Evolutionary conservation across 148 eudicot genomes (phyloP), one percentile per base, ranked within the genome.

Genomic region (Beta vulgaris): DNA sequence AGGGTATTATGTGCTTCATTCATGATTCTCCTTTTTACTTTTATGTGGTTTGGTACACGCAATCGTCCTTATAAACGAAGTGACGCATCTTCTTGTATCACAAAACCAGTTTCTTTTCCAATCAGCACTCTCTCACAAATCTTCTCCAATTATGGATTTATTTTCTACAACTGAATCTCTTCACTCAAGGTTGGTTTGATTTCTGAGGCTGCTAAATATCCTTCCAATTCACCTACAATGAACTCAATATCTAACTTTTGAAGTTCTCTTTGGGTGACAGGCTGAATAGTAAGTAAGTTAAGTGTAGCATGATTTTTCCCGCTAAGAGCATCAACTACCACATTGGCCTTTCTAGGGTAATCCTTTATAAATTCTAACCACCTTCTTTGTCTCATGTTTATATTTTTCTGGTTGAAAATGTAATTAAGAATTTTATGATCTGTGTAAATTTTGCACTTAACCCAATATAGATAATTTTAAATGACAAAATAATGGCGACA

Each of bases 101-200:
- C 6, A 16, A 64, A 64, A 18, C 44, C 46, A 1, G 26, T 1
- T 10, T 37, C 7, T 37, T 64, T 64, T 18, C 68, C 46, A 16
- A 18, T 1, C 35, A 13, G 10, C 2, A 64, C 28, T 31, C 35
- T 34, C 23, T 37, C 36, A 5, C 42, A 15, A 40, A 39, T 40
- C 12, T 42, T 67, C 7, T 67, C 49, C n/a, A 67, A 3, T 67
- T 67, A 32, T 2, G 51, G 51, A 12, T 67, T 19, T 19, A 5
- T 6, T 12, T 12, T 42, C 39, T 39, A 51, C 2, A 46, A 31
- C 11, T 39, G 32, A 11, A 67, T 40, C 40, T 67, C 71, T 0
- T 40, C 71, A 42, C 21, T 23, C 12, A 67, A 67, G 51, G 71
- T 67, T 8, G 71, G 71, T 9, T 26, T n/a, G 39, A 67, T 42